phyloP scores from a whole-genome alignment of 1,284 basidiomycete species.

The Bjerkandera adusta region DNA sequence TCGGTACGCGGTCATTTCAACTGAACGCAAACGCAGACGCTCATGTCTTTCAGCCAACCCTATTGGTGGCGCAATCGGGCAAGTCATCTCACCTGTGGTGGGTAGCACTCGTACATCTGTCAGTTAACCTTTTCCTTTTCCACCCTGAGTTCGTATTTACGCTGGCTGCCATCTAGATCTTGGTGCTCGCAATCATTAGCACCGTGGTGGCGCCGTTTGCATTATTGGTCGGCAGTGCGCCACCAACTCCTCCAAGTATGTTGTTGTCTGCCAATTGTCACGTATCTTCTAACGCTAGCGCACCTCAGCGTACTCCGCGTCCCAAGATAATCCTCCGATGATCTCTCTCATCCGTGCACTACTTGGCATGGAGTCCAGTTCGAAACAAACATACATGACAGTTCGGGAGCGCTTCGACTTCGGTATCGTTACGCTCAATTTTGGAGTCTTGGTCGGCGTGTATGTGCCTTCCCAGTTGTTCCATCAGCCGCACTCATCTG shows the following conservation, averaged over 20 bases:
- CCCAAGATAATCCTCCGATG: slow-evolving; percentile 52
- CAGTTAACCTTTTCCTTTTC: too few relatives aligned
- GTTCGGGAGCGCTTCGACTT: slow-evolving; percentile 68
- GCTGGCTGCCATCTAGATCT: slow-evolving; percentile 43
- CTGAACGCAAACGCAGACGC: neutral
- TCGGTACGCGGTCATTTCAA: slow-evolving; percentile 41
- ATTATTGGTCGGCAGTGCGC: slow-evolving; percentile 53
- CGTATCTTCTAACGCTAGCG: neutral
- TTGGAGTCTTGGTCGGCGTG: slow-evolving; percentile 64
- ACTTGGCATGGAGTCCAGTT: slow-evolving; percentile 40
- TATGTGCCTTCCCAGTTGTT: slow-evolving; percentile 33
- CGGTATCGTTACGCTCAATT: slow-evolving; percentile 51
- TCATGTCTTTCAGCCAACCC: slow-evolving; percentile 52
- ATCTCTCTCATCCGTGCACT: slow-evolving; percentile 55
- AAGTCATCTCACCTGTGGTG: slow-evolving; percentile 25
- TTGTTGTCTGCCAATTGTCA: neutral
- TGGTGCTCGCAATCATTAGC: slow-evolving; percentile 69
- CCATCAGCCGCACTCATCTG: neutral
- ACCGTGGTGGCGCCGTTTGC: slow-evolving; percentile 55
- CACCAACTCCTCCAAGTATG: slow-evolving; percentile 76
- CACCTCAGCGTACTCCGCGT: slow-evolving; percentile 51
- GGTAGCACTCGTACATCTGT: slow-evolving; percentile 31
- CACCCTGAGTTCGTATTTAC: neutral
- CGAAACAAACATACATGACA: slow-evolving; percentile 52
- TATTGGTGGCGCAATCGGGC: slow-evolving; percentile 39